Evolutionary conservation across 371 early-diverging fungal species (phyloP).

Genomic region (Rhizomucor miehei): DNA sequence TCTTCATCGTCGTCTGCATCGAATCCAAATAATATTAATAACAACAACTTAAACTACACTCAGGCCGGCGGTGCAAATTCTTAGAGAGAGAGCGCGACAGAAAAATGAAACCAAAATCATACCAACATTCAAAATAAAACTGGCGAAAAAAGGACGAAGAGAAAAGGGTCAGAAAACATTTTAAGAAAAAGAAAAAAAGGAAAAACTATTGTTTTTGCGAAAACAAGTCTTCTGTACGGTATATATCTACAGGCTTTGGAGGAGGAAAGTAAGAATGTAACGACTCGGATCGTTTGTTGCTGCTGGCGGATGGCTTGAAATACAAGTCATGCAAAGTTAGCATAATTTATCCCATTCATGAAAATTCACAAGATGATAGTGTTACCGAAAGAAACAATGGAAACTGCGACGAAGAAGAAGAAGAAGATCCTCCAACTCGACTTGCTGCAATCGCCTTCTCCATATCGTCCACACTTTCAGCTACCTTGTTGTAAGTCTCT

Average conservation of each 20-base stretch:
- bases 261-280: constrained; percentile 51
- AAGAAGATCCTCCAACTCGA: constrained; percentile 10
- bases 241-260: constrained; percentile 39
- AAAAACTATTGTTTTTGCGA: too few relatives aligned
- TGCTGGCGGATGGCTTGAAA: too few relatives aligned
- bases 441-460: constrained; percentile 34
- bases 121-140: too few relatives aligned
- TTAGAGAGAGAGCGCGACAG: too few relatives aligned
- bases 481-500: constrained; percentile 34
- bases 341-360: too few relatives aligned
- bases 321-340: too few relatives aligned
- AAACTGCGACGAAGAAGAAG: constrained; percentile 20
- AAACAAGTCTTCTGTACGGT: constrained; percentile 26
- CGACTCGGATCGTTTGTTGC: constrained; percentile 5
- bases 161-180: too few relatives aligned
- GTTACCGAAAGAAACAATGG: not conserved
- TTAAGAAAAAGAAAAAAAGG: too few relatives aligned
- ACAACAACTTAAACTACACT: not conserved
- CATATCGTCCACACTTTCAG: constrained; percentile 33
- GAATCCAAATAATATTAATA: constrained; percentile 1
- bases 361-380: not conserved
- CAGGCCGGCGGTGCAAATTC: too few relatives aligned
- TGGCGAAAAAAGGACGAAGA: too few relatives aligned
- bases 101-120: too few relatives aligned
- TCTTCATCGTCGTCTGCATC: constrained; percentile 8